Evolutionary conservation across 352 stramenopile genomes (phyloP), one percentile per base, ranked within the genome.

Genomic region (Phytopythium aichiense): DNA sequence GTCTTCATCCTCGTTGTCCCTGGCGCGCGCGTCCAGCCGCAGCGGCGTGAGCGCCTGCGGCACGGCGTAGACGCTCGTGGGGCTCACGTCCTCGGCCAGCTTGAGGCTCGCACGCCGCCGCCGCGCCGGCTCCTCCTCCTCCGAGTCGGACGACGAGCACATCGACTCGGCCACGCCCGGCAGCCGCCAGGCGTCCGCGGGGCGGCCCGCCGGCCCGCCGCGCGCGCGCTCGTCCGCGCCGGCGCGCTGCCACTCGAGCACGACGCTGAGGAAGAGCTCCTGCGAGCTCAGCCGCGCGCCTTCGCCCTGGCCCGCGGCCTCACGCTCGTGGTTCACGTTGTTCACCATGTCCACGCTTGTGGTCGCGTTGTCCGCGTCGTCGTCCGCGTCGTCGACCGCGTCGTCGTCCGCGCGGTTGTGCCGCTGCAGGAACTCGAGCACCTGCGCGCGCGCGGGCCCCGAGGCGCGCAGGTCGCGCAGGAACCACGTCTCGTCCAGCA

Each of bases 211-310:
- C 55, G 12, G 13, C 1, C 15, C 58, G 30, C 63, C 51, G n/a
- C 46, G 64, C 6, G 46, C 55, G 25, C 66, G 57, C 22, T 67
- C 66, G 38, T 43, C 46, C 52, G 61, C 48, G 25, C 59, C 56
- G 2, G 69, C 63, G n/a, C 69, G 66, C 63, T 93, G 81, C 81
- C 84, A 93, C 68, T 91, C 80, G 59, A 91, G 75, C 56, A 93
- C 81, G 50, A 91, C 84, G 62, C 80, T 90, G 40, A 93, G 66
- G 63, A 92, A 93, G n/a, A 93, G 76, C 61, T 91, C 81, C 43
- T 93, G 81, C 18, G 79, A 89, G 69, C 68, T 87, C 56, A 87
- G 60, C 0, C 68, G 69, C 22, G 51, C 30, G 31, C 30, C n/a
- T 4, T 8, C 7, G 11, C 9, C 50, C 50, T 42, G 12, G 8